Conservation (phyloP, 768 basidiomycete species). For the Saitozyma sp. region DNA sequence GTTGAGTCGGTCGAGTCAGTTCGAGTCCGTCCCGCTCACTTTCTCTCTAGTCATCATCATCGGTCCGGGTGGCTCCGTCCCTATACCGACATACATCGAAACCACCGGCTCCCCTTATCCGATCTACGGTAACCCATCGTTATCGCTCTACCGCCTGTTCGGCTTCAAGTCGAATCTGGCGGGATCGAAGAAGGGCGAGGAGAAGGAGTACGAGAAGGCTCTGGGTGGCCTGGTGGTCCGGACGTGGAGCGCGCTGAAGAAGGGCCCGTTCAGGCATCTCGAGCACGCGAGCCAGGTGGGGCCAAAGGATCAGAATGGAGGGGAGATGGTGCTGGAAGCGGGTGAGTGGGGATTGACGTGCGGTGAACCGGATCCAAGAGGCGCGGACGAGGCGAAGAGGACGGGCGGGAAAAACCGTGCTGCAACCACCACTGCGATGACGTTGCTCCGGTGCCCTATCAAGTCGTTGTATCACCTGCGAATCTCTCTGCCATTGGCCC, state of each 20-base stretch:
- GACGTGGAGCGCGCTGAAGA: conserved; percentile 95
- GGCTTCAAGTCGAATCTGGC: conserved; percentile 18
- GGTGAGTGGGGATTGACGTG: conserved; percentile 23
- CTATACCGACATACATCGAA: conserved; percentile 25
- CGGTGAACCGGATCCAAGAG: not conserved
- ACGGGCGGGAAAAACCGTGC: too few species aligned
- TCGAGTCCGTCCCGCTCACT: not conserved
- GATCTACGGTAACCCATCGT: conserved; percentile 32
- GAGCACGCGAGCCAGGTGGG: conserved; percentile 23
- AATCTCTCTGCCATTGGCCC: too few species aligned
- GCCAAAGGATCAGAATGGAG: conserved; percentile 40
- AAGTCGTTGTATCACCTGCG: too few species aligned
- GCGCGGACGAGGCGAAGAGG: too few species aligned
- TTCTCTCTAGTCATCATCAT: conserved; percentile 26
- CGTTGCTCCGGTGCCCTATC: too few species aligned
- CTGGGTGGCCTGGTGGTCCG: conserved; percentile 53
- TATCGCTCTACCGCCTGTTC: conserved; percentile 29
- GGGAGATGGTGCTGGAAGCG: conserved; percentile 34
- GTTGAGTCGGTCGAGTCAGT: not conserved
- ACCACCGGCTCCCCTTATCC: conserved; percentile 23
- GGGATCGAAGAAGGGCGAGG: conserved; percentile 7
- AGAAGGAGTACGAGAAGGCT: conserved; percentile 20
- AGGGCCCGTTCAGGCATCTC: conserved; percentile 63
- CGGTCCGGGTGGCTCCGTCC: conserved; percentile 22
- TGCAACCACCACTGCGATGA: too few species aligned